These are phyloP conservation scores for Colletotrichum sojae DNA, from an alignment of 2,329 filamentous ascomycete genomes.

Conservation along the genomic window DNA sequence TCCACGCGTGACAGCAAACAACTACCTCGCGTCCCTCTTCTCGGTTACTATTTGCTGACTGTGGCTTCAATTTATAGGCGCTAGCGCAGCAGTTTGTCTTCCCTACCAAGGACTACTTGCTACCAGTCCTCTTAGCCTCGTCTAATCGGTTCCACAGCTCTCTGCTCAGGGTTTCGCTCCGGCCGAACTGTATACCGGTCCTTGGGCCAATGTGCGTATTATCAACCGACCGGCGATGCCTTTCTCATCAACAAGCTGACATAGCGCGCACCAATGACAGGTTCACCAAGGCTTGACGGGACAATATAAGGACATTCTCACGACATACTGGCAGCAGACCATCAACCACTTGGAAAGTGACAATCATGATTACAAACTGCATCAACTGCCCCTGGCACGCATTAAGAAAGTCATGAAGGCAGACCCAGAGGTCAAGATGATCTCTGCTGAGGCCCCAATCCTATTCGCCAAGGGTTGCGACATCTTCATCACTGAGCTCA, in stretches of 20 bases:
- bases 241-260: not conserved
- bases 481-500: slow-evolving; percentile 98
- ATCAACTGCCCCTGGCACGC: slow-evolving; percentile 94
- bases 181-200: slow-evolving; percentile 93
- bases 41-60: slow-evolving; percentile 42
- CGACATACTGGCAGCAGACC: slow-evolving; percentile 99
- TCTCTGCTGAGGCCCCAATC: slow-evolving; percentile 97
- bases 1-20: slow-evolving; percentile 32
- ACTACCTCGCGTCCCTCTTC: slow-evolving; percentile 39
- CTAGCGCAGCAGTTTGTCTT: slow-evolving; percentile 75
- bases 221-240: not conserved
- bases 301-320: slow-evolving; percentile 95
- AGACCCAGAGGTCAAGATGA: slow-evolving; percentile 99
- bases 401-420: slow-evolving; percentile 99
- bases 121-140: not conserved
- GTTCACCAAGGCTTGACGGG: slow-evolving; percentile 95
- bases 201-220: slow-evolving; percentile 89
- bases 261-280: slow-evolving; percentile 60
- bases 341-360: slow-evolving; percentile 96
- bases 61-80: slow-evolving; percentile 61
- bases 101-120: no score
- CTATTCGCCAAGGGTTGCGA: slow-evolving; percentile 98
- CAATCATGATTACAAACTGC: slow-evolving; percentile 97
- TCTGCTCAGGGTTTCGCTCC: slow-evolving; percentile 90
- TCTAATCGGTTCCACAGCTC: slow-evolving; percentile 67